Evolutionary conservation across 2,329 filamentous ascomycete species (phyloP).

Genomic region (Cercospora sesami): DNA sequence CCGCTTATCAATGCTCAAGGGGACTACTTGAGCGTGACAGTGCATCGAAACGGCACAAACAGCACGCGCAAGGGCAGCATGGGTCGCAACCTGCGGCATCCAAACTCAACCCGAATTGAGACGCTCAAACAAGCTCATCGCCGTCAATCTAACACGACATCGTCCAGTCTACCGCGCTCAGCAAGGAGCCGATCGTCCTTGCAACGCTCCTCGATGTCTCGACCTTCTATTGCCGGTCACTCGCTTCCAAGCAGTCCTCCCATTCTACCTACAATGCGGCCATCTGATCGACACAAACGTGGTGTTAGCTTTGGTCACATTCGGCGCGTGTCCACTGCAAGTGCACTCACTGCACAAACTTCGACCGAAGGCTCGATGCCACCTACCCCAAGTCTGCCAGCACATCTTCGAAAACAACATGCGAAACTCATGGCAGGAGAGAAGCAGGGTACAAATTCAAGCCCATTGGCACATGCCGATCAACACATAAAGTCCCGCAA

Average conservation of each 20-base stretch:
- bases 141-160: slow-evolving; percentile 26
- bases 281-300: slow-evolving; percentile 57
- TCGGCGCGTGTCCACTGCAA: slow-evolving; percentile 48
- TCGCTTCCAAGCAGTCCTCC: slow-evolving; percentile 52
- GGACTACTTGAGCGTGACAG: slow-evolving; percentile 66
- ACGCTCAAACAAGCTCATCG: slow-evolving; percentile 37
- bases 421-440: slow-evolving; percentile 24
- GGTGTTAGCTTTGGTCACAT: slow-evolving; percentile 64
- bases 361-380: slow-evolving; percentile 28
- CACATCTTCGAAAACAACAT: slow-evolving; percentile 30
- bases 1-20: slow-evolving; percentile 51
- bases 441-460: slow-evolving; percentile 30
- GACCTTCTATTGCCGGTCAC: slow-evolving; percentile 49
- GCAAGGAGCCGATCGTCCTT: slow-evolving; percentile 37
- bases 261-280: slow-evolving; percentile 47
- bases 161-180: slow-evolving; percentile 38
- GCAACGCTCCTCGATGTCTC: slow-evolving; percentile 40
- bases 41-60: slow-evolving; percentile 57
- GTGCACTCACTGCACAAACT: slow-evolving; percentile 39
- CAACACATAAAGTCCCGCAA: slow-evolving; percentile 40
- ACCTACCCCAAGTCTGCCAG: slow-evolving; percentile 32
- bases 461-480: slow-evolving; percentile 35
- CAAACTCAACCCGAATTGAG: slow-evolving; percentile 46
- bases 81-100: slow-evolving; percentile 43
- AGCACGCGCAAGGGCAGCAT: slow-evolving; percentile 42